Evolutionary conservation across 2,329 filamentous ascomycete genomes (phyloP).

Genomic region (Xylariaceae sp.): DNA sequence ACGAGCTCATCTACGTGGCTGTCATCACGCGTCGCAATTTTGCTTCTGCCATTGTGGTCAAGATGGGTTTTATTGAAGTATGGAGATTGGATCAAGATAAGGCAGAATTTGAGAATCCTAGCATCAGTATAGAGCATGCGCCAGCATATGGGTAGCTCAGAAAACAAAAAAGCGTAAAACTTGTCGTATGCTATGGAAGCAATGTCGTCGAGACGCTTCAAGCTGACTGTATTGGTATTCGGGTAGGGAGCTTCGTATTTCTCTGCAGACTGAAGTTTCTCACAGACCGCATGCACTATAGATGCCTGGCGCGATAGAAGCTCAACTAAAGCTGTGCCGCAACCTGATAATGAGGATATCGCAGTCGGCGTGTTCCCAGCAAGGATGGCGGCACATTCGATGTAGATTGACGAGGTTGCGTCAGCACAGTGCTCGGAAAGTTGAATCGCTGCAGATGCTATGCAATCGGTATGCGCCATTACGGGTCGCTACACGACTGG

Average conservation of each 20-base stretch:
- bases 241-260: background rate
- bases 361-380: constrained; percentile 3
- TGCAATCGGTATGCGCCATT: constrained; percentile 3
- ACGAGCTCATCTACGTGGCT: constrained; percentile 52
- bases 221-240: constrained; percentile 22
- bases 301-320: constrained; percentile 23
- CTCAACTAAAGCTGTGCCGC: constrained; percentile 20
- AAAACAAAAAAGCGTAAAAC: constrained; percentile 67
- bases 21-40: constrained; percentile 9
- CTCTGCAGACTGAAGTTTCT: background rate
- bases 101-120: constrained; percentile 57
- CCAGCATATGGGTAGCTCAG: constrained; percentile 64
- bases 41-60: background rate
- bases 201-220: constrained; percentile 50
- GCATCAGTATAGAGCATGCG: constrained; percentile 67
- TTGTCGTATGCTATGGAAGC: constrained; percentile 57
- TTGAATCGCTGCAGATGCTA: constrained; percentile 2
- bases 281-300: constrained; percentile 2
- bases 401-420: constrained; percentile 16
- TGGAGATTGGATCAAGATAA: constrained; percentile 23
- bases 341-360: constrained; percentile 15
- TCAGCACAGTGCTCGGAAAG: constrained; percentile 18
- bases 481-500: no score
- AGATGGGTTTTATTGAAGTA: constrained; percentile 7
- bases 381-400: constrained; percentile 18